These are phyloP conservation scores for Scortechinia acanthostroma DNA, from an alignment of 2,329 filamentous ascomycete genomes.

Conservation along the genomic window DNA sequence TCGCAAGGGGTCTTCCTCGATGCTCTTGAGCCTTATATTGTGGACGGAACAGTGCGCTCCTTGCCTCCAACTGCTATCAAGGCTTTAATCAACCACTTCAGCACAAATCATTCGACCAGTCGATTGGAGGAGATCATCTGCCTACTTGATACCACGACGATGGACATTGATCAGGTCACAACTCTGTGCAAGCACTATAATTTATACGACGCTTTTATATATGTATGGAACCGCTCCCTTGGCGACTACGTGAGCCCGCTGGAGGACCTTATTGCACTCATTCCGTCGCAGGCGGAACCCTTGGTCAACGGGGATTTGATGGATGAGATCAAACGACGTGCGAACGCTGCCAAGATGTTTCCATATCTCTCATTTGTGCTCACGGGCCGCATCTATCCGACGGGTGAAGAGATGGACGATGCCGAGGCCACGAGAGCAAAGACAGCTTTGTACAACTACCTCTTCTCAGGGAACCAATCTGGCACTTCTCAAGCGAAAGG, in stretches of 20 bases:
- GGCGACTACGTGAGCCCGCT: slow-evolving; percentile 85
- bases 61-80: slow-evolving; percentile 82
- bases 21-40: slow-evolving; percentile 78
- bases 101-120: slow-evolving; percentile 66
- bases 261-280: slow-evolving; percentile 71
- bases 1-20: slow-evolving; percentile 75
- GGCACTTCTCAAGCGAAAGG: slow-evolving; percentile 41
- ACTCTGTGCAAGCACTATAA: slow-evolving; percentile 82
- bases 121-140: slow-evolving; percentile 91
- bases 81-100: slow-evolving; percentile 75
- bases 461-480: slow-evolving; percentile 78
- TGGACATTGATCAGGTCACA: slow-evolving; percentile 91
- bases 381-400: slow-evolving; percentile 86
- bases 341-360: slow-evolving; percentile 80
- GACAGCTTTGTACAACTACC: slow-evolving; percentile 81
- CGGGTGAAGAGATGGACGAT: slow-evolving; percentile 68
- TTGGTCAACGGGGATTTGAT: slow-evolving; percentile 42
- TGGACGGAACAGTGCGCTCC: slow-evolving; percentile 67
- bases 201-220: slow-evolving; percentile 89
- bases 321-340: slow-evolving; percentile 18
- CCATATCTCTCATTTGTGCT: slow-evolving; percentile 88
- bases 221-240: slow-evolving; percentile 91
- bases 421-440: slow-evolving; percentile 72
- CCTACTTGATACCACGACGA: slow-evolving; percentile 78
- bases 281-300: slow-evolving; percentile 48